A percentile compares a stretch with the other conserved stretches of the same genome.
Evolutionary conservation across 108 stramenopile species (phyloP).

Genomic region (Cyclostephanos invisitatus): DNA sequence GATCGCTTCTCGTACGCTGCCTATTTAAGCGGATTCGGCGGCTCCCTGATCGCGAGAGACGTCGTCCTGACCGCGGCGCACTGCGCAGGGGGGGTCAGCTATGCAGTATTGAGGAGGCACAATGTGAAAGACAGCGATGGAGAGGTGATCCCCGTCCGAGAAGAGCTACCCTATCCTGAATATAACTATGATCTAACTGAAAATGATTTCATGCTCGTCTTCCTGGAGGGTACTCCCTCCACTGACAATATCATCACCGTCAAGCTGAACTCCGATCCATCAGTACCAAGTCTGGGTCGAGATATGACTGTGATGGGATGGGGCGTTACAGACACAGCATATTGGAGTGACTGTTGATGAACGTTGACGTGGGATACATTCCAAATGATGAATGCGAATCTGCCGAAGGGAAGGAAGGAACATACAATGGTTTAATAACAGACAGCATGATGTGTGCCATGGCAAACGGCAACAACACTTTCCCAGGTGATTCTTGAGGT

Average conservation of each 20-base stretch:
- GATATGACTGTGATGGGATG: slow-evolving; percentile 26
- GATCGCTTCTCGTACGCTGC: slow-evolving; percentile 24
- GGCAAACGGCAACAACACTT: slow-evolving; percentile 20
- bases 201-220: slow-evolving; percentile 34
- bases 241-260: not conserved
- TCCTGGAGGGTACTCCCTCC: slow-evolving; percentile 2
- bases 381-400: too few relatives aligned
- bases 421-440: slow-evolving; percentile 24
- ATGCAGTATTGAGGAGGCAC: slow-evolving; percentile 27
- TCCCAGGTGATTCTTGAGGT: slow-evolving; percentile 40
- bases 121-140: slow-evolving; percentile 1
- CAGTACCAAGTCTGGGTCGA: slow-evolving; percentile 27
- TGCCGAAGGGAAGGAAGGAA: not conserved
- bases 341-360: too few relatives aligned
- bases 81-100: too few relatives aligned
- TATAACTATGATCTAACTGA: not conserved
- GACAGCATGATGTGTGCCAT: slow-evolving; percentile 37
- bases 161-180: slow-evolving; percentile 18
- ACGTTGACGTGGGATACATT: slow-evolving; percentile 23
- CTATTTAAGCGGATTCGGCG: slow-evolving; percentile 24
- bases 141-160: slow-evolving; percentile 8
- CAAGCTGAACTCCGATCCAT: slow-evolving; percentile 37
- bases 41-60: not conserved
- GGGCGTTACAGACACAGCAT: too few relatives aligned
- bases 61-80: slow-evolving; percentile 9